Conservation (phyloP, 768 basidiomycete genomes). For the Leccinum variicolor region DNA sequence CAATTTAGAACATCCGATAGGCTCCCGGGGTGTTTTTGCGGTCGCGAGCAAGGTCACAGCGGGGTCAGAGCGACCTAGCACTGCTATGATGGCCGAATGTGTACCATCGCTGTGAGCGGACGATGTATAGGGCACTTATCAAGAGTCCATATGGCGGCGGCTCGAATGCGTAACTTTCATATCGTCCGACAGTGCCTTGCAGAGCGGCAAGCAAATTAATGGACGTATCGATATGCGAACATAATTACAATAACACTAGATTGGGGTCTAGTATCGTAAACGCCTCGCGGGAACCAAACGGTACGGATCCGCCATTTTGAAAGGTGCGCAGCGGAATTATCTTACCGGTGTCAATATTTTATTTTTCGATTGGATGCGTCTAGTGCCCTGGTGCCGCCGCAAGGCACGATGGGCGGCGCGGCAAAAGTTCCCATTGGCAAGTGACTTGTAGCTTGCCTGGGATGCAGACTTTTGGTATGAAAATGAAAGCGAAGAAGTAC, state of each 20-base stretch:
- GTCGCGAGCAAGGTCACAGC: not conserved
- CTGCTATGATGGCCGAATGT: not conserved
- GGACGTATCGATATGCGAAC: not conserved
- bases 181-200: not conserved
- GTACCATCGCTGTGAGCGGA: not conserved
- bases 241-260: not conserved
- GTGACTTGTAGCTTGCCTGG: not conserved
- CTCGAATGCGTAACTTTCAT: not conserved
- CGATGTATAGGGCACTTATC: too few species aligned
- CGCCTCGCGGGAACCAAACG: not conserved
- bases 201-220: not conserved
- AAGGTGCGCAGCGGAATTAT: not conserved
- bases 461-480: not conserved
- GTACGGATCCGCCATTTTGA: not conserved
- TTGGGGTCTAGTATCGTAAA: not conserved
- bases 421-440: not conserved
- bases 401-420: not conserved
- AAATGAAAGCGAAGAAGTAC: not conserved
- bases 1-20: not conserved
- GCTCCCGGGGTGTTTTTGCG: not conserved
- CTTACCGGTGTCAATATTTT: not conserved
- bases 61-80: not conserved
- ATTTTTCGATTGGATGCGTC: not conserved
- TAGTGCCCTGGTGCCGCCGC: not conserved
- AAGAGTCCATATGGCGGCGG: not conserved